Conservation (phyloP, 163 green algal species). For the Chlorella variabilis region DNA sequence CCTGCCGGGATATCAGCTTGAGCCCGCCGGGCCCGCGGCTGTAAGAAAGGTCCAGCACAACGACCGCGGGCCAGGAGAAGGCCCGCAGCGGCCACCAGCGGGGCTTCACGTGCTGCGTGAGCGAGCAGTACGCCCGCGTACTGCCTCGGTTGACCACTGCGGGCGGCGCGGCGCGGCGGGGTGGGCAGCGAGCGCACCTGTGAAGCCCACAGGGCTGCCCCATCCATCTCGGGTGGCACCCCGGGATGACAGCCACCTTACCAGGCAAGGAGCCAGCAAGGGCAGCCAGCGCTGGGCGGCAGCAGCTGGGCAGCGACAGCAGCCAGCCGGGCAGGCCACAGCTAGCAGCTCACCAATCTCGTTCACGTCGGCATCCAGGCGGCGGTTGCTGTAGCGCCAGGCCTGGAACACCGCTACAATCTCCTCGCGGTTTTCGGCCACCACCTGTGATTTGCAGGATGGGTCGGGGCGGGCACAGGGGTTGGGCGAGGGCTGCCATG, state of each 20-base stretch:
- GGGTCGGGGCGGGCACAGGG: no score
- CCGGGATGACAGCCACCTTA: no score
- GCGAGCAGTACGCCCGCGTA: background rate
- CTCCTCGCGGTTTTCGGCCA: slow-evolving; percentile 25
- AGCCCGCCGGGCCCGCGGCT: background rate
- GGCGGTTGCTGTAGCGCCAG: slow-evolving; percentile 13
- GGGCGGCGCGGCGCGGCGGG: no score
- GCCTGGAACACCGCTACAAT: slow-evolving; percentile 32
- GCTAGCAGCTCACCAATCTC: slow-evolving; percentile 39
- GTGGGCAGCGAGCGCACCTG: no score
- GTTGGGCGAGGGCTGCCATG: no score
- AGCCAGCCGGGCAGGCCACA: no score
- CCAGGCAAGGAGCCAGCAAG: no score
- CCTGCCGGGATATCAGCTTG: background rate
- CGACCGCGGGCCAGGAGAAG: background rate
- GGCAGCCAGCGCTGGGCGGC: no score
- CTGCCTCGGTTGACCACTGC: slow-evolving; percentile 2
- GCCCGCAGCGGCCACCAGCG: background rate
- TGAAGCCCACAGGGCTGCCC: no score
- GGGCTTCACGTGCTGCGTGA: background rate
- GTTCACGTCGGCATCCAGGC: slow-evolving; percentile 10
- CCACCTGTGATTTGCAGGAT: slow-evolving; percentile 15
- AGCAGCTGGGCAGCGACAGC: background rate
- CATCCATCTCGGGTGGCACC: no score
- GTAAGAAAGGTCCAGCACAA: slow-evolving; percentile 12